phyloP scores from a whole-genome alignment of 2,329 filamentous ascomycete genomes.

The Penicillium sp. region DNA sequence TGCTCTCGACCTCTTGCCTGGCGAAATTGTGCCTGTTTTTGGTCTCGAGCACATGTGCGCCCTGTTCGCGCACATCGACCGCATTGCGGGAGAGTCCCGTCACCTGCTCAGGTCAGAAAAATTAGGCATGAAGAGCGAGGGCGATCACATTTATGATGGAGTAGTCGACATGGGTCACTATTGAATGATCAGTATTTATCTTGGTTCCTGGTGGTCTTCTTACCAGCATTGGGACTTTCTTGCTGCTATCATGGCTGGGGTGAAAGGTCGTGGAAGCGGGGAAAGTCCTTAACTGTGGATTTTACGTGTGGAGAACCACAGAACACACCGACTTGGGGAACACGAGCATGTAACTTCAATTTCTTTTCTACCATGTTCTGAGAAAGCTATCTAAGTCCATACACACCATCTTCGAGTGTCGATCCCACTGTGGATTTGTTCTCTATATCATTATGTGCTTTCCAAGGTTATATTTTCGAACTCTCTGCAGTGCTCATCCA shows the following conservation, averaged over 20 bases:
- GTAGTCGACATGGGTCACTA: conserved; percentile 22
- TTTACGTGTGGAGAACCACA: not conserved
- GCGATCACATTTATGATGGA: conserved; percentile 23
- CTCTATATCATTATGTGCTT: too few species aligned
- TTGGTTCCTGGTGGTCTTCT: not conserved
- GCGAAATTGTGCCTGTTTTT: conserved; percentile 14
- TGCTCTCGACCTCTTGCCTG: conserved; percentile 7
- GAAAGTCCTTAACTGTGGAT: conserved; percentile 2
- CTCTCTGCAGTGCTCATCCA: too few species aligned
- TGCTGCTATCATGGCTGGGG: conserved; percentile 8
- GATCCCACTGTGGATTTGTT: too few species aligned
- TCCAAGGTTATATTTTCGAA: too few species aligned
- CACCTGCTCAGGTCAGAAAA: conserved; percentile 10
- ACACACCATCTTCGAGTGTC: too few species aligned
- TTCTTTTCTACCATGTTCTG: too few species aligned
- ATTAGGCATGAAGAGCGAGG: not conserved
- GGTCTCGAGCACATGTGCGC: conserved; percentile 13
- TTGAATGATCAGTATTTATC: not conserved
- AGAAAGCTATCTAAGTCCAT: too few species aligned
- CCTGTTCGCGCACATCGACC: conserved; percentile 19
- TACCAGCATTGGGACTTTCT: conserved; percentile 19
- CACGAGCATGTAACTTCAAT: too few species aligned
- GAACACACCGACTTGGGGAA: too few species aligned
- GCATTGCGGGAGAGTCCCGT: conserved; percentile 20
- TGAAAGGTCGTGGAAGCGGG: conserved; percentile 1